Conservation (phyloP, 495 filamentous ascomycete genomes). For the Elasticomyces elasticus region DNA sequence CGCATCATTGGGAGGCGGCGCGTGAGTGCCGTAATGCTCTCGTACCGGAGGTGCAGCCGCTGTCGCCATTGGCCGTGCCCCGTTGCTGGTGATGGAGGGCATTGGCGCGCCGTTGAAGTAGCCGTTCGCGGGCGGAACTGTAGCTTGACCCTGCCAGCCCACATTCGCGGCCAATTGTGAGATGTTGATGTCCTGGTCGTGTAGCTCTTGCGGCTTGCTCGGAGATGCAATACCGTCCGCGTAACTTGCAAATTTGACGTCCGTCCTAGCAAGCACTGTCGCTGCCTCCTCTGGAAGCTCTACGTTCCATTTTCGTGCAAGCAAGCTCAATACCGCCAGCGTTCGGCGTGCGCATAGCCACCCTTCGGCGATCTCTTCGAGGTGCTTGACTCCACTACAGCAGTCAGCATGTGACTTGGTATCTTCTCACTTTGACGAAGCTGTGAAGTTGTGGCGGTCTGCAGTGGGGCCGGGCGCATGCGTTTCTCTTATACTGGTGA, state of each 20-base stretch:
- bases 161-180: not conserved
- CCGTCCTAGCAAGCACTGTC: conserved; percentile 56
- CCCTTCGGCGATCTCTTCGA: conserved; percentile 91
- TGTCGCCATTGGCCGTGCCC: not conserved
- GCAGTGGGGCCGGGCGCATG: no score
- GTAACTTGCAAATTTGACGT: conserved; percentile 39
- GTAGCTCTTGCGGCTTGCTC: not conserved
- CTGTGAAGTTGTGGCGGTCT: no score
- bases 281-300: conserved; percentile 76
- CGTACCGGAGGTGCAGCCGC: conserved; percentile 2
- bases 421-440: no score
- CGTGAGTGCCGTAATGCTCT: not conserved
- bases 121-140: not conserved
- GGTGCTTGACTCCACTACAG: conserved; percentile 75
- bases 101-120: not conserved
- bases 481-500: no score
- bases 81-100: not conserved
- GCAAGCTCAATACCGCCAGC: conserved; percentile 70
- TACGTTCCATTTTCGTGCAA: conserved; percentile 82
- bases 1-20: conserved; percentile 7
- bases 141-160: not conserved
- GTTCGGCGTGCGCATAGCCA: conserved; percentile 88
- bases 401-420: no score
- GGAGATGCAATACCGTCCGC: conserved; percentile 18
- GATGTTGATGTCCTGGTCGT: not conserved